Evolutionary conservation across 306 rosid genomes (phyloP).

Genomic region (Sindora glabra): DNA sequence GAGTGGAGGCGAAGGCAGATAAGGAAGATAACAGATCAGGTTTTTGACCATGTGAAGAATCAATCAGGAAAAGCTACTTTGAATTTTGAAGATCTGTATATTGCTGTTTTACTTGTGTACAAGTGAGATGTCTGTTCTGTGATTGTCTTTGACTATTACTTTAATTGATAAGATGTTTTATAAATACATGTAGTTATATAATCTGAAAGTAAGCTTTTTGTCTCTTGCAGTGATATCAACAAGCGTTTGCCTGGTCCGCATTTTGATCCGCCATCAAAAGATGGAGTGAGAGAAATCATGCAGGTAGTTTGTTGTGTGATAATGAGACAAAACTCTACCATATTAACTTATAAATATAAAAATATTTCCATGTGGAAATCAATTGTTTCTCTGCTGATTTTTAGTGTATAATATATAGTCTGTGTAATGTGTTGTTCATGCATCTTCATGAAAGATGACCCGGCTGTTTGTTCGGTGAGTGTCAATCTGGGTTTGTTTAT

Average conservation of each 20-base stretch:
- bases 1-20: conserved; percentile 54
- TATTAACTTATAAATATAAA: neutral
- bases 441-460: neutral
- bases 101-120: conserved; percentile 75
- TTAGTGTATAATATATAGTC: neutral
- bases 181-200: neutral
- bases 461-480: neutral
- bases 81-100: conserved; percentile 73
- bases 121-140: conserved; percentile 39
- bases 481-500: neutral
- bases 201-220: conserved; percentile 3
- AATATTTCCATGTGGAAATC: neutral
- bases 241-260: conserved; percentile 77
- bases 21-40: conserved; percentile 51
- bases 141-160: neutral
- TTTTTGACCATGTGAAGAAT: conserved; percentile 35
- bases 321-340: neutral
- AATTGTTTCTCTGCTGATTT: neutral
- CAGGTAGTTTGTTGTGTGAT: conserved; percentile 42
- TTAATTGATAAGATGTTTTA: neutral
- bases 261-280: conserved; percentile 77
- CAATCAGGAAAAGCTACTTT: conserved; percentile 22
- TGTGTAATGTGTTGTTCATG: neutral
- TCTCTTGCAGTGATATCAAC: conserved; percentile 64
- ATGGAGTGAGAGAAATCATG: conserved; percentile 33